Evolutionary conservation across 2,329 filamentous ascomycete genomes (phyloP), one percentile per base, ranked within the genome.

Genomic region (Ophiocordyceps camponoti-leonardi): DNA sequence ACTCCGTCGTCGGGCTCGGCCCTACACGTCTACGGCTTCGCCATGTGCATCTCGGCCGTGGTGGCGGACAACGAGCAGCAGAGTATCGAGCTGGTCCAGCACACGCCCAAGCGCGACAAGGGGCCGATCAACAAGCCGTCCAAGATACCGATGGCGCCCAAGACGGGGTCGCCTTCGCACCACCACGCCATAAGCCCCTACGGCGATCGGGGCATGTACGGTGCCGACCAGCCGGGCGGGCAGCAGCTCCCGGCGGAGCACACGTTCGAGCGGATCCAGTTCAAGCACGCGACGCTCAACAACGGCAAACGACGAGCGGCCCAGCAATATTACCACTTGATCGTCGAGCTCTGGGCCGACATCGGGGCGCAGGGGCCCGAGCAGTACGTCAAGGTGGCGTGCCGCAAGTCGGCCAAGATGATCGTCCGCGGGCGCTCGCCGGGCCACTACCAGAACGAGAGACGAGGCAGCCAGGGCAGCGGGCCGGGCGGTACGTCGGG

Each of bases 271-370:
- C 79, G 88, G 12, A 92, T 94, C 44, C 87, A 94, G 55, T 95
- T 94, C 72, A 93, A 94, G 61, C 85, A 86, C 51, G 87, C 88
- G 1, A 94, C 87, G 0, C 86, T 86, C 22, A 95, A 94, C 65
- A 95, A 95, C 53, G 87, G 87, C 42, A 94, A 94, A 61, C 74
- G 88, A 52, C 73, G 88, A 47, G 87, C 87, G 1, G 86, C 87
- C 18, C 87, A 95, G 58, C 88, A 94, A 54, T 94, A 87, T 61
- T 94, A 93, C 56, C 85, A 92, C 54, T 71, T 95, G n/a, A 76
- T 93, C 42, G 81, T 94, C 4, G 86, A 94, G 58, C 75, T 93
- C 1, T 86, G 78, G 61, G 85, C 75, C 8, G 79, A 88, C 51
- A 66, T 86, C 8, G 71, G 76, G 2, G 57, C 61, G 30, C 67